Base-by-base conservation (phyloP, 2,329 filamentous ascomycete species). In the Huntiella moniliformis region DNA sequence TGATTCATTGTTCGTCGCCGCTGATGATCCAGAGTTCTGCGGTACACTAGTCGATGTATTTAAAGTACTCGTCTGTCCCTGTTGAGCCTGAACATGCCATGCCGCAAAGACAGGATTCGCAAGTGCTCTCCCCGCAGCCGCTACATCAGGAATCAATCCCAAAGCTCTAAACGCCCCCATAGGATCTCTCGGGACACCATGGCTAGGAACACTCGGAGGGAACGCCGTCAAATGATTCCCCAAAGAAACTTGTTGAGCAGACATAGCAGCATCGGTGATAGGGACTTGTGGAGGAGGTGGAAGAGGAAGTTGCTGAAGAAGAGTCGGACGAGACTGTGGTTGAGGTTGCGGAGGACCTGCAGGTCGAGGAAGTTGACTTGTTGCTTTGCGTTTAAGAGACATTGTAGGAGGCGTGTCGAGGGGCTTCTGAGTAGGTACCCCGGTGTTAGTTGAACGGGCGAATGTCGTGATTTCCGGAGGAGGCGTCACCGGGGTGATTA, bases 391-490 rank as follows among this genome's bases (percentile, higher is more conserved):
- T 36, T 49, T 49, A 5, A 49, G 22, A 4, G 42, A 45, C 11
- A 28, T 28, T 28, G 22, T 28, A 28, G 22, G 22, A 3, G 22
- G 22, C 7, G 22, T 28, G 22, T 28, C 22, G 22, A 28, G 22
- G 7, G 22, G 22, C 22, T 28, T 28, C 22, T 28, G 22, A 28
- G 22, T 28, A 28, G 22, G 2, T 28, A 3, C 41, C 16, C 48
- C 50, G 18, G 46, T 44, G 17, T 38, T 37, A 12, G 17, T 31
- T 31, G 16, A 31, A 31, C 18, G 18, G 15, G 18, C n/a, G 36
- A 65, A 63, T 4, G 56, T 53, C 34, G 57, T 56, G 45, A 60
- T 56, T 33, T 64, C 62, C 32, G 61, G 61, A 5, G 62, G 61
- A 42, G 61, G 62, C 5, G 62, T 63, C 39, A 63, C 57, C 35